Conservation (phyloP, 1,284 basidiomycete species). For the Cryptococcus hybrid region DNA sequence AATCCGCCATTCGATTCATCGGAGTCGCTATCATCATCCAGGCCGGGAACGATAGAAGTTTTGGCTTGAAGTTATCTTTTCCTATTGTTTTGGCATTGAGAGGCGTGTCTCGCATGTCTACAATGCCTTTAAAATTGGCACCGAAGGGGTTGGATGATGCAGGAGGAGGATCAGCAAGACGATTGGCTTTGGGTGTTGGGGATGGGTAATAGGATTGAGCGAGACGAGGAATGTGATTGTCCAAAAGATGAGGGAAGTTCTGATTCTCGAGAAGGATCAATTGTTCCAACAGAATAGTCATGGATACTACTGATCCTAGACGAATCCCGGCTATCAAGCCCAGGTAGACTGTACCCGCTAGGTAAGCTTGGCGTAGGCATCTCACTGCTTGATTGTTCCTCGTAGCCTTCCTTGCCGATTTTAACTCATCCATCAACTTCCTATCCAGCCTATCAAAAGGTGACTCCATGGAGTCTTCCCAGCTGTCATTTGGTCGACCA, state of each 20-base stretch:
- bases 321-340: slow-evolving; percentile 5
- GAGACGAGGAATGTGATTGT: not conserved
- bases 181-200: slow-evolving; percentile 23
- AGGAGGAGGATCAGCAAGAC: slow-evolving; percentile 22
- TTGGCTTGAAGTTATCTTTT: slow-evolving; percentile 1
- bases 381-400: slow-evolving; percentile 14
- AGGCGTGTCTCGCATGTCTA: slow-evolving; percentile 66
- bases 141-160: slow-evolving; percentile 60
- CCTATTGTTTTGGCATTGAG: slow-evolving; percentile 50
- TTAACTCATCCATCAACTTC: slow-evolving; percentile 61
- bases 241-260: not conserved
- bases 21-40: slow-evolving; percentile 41
- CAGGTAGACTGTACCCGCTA: slow-evolving; percentile 31
- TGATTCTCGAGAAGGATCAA: slow-evolving; percentile 3
- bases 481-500: slow-evolving; percentile 51
- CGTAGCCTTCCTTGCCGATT: slow-evolving; percentile 12
- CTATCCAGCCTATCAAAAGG: slow-evolving; percentile 71
- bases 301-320: slow-evolving; percentile 2
- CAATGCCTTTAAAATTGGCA: slow-evolving; percentile 65
- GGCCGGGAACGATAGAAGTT: slow-evolving; percentile 22
- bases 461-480: slow-evolving; percentile 68
- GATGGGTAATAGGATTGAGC: slow-evolving; percentile 1
- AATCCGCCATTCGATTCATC: slow-evolving; percentile 56
- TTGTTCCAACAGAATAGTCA: slow-evolving; percentile 20
- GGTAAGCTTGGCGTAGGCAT: slow-evolving; percentile 40